Base-by-base conservation (phyloP, 495 filamentous ascomycete genomes). In the Penicillium soppii region DNA sequence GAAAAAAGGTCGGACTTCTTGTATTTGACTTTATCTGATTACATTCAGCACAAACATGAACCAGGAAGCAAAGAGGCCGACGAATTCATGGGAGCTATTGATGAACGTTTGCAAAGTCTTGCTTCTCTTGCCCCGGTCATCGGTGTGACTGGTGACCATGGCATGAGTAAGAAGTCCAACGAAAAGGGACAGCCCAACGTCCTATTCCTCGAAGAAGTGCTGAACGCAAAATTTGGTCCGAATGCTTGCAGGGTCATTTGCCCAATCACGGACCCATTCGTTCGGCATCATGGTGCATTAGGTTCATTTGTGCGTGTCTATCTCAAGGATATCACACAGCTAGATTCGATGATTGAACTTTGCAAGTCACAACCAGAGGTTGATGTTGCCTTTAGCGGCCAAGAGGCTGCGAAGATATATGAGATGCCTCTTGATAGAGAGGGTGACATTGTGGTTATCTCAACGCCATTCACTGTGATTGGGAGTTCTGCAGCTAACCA, bases 21-120 rank as follows among this genome's bases (percentile, higher is more conserved):
- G 23, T 72, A 74, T 36, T 44, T 74, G 39, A 72, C 71, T n/a
- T 52, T 74, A 1, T 72, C 71, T 3, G 68, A 72, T 38, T 71
- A 54, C 23, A 49, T 72, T 9, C 68, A 71, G 42, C 66, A 73
- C 42, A 70, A 71, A 43, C 45, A 72, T 52, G 57, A 62, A 2
- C 68, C 69, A 13, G 62, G 68, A 15, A 46, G 45, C 20, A 50
- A 53, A 21, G 68, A 71, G 42, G 50, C 66, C 7, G 56, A 71
- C 50, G 59, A 64, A 1, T 72, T 72, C 40, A 54, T 68, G 43
- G 33, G 35, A 5, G 47, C 57, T 5, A 51, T 72, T 35, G 69
- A 72, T 40, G 36, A 39, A 12, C 55, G 69, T 2, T 22, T 72
- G 8, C 50, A 57, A 35, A 58, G 37, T 22, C 46, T 72, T 5